Conservation (phyloP, 441 rosid genomes). For the Daphne laureola region DNA sequence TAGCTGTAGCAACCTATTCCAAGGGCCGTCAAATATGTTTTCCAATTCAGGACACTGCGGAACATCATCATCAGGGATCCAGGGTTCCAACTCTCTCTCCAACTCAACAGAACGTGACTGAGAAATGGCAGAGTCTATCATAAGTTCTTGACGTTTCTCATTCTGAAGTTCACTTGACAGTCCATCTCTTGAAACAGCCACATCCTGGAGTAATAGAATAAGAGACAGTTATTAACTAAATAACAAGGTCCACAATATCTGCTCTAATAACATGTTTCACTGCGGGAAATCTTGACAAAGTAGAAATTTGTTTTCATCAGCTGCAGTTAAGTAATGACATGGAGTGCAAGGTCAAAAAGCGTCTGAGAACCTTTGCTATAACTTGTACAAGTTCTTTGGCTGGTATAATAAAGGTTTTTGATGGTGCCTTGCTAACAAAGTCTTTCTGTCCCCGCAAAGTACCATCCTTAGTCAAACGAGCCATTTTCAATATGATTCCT, state of each 20-base stretch:
- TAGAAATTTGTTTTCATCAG: constrained; percentile 1
- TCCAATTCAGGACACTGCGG: constrained; percentile 63
- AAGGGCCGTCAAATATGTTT: constrained; percentile 51
- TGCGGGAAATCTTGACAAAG: no score
- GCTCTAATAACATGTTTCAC: no score
- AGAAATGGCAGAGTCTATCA: constrained; percentile 79
- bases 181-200: constrained; percentile 59
- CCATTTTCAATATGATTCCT: constrained; percentile 89
- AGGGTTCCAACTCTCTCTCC: constrained; percentile 71
- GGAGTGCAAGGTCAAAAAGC: constrained; percentile 5
- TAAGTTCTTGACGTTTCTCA: constrained; percentile 58
- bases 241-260: no score
- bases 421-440: constrained; percentile 61
- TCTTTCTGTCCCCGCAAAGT: constrained; percentile 55
- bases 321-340: background rate
- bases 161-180: constrained; percentile 39
- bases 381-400: constrained; percentile 90
- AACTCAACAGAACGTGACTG: constrained; percentile 41
- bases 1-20: constrained; percentile 51
- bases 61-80: constrained; percentile 79
- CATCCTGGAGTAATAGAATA: constrained; percentile 42
- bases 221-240: no score
- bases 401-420: constrained; percentile 59
- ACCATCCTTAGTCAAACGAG: constrained; percentile 66
- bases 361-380: constrained; percentile 63